phyloP scores from a whole-genome alignment of 1,139 yeast genomes.

The Yamadazyma mexicana region DNA sequence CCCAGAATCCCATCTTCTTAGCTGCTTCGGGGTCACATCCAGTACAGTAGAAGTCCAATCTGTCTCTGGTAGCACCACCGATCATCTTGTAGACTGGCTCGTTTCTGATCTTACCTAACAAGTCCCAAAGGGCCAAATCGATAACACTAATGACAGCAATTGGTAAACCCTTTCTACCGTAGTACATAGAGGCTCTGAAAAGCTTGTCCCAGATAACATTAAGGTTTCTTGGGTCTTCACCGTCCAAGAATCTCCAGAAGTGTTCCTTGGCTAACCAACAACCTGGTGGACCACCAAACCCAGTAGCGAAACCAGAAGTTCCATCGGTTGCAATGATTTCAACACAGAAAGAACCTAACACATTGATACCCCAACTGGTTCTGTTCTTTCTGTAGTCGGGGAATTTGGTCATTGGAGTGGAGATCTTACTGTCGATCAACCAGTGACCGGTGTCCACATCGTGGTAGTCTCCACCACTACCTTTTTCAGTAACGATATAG shows the following conservation, averaged over 20 bases:
- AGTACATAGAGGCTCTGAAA: conserved; percentile 50
- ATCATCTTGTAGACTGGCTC: conserved; percentile 52
- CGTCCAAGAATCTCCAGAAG: conserved; percentile 43
- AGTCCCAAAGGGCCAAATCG: conserved; percentile 51
- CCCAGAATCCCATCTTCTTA: conserved; percentile 49
- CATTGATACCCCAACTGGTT: conserved; percentile 51
- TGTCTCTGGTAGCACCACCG: conserved; percentile 49
- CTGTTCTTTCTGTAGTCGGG: conserved; percentile 43
- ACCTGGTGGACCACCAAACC: conserved; percentile 54
- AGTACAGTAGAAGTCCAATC: conserved; percentile 47
- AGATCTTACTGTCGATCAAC: conserved; percentile 44
- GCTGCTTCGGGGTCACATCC: conserved; percentile 49
- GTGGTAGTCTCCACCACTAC: conserved; percentile 51
- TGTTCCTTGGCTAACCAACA: conserved; percentile 49
- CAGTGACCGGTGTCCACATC: conserved; percentile 49
- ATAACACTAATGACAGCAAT: conserved; percentile 47
- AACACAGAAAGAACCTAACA: conserved; percentile 50
- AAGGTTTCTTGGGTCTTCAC: conserved; percentile 46
- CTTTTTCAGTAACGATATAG: conserved; percentile 40
- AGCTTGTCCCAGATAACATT: conserved; percentile 48
- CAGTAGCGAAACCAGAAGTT: conserved; percentile 49
- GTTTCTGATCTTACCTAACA: conserved; percentile 45
- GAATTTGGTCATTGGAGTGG: conserved; percentile 50
- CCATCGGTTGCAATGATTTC: conserved; percentile 50
- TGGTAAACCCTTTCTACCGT: conserved; percentile 50